Conservation (phyloP, 2,329 filamentous ascomycete genomes). For the Aspergillus eucalypticola region DNA sequence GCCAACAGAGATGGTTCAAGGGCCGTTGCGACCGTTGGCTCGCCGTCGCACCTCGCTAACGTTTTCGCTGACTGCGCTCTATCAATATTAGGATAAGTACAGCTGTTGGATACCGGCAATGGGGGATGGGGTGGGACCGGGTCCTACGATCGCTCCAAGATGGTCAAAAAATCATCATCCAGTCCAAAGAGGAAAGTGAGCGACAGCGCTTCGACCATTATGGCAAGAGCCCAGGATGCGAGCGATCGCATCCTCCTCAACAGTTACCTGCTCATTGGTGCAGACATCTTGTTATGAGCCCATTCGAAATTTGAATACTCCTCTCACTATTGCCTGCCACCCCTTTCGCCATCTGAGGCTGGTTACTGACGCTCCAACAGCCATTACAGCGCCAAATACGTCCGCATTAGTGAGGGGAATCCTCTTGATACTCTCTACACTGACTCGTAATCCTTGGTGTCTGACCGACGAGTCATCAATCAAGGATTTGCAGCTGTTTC, state of each 20-base stretch:
- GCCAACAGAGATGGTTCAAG: conserved; percentile 13
- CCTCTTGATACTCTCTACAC: neutral
- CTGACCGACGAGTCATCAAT: neutral
- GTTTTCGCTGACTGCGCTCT: neutral
- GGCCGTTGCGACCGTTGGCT: conserved; percentile 22
- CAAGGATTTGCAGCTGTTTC: too few relatives aligned
- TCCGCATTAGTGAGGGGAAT: neutral
- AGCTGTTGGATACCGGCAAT: neutral
- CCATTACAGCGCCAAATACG: neutral
- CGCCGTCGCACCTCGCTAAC: conserved; percentile 9
- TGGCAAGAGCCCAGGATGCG: conserved; percentile 30
- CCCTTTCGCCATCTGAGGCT: conserved; percentile 5
- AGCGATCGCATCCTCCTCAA: conserved; percentile 29
- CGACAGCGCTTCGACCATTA: conserved; percentile 25
- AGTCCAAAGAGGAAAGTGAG: conserved; percentile 26
- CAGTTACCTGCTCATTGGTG: neutral
- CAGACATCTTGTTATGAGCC: neutral
- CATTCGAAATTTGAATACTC: conserved; percentile 8
- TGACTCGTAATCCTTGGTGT: neutral
- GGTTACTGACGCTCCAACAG: neutral
- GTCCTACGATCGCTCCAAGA: conserved; percentile 27
- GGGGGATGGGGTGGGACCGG: conserved; percentile 17
- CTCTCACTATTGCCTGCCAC: neutral
- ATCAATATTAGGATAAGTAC: conserved; percentile 6
- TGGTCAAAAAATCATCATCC: conserved; percentile 30